Conservation (phyloP, 1,139 yeast genomes). For the Hemisphaericaspora xylanilytica region DNA sequence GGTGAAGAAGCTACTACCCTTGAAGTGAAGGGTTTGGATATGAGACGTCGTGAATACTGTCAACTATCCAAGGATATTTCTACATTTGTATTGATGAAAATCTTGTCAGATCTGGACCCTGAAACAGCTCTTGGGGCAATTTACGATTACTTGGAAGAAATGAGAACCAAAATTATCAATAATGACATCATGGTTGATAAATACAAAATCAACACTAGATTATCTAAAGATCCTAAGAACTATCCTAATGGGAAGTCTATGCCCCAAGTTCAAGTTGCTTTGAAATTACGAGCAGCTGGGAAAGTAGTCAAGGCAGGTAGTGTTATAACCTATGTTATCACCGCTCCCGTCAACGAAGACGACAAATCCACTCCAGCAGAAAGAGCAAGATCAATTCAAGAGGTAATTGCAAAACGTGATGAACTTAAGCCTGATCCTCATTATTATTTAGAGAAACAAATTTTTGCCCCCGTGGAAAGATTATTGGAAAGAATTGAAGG, state of each 20-base stretch:
- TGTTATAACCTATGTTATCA: constrained; percentile 84
- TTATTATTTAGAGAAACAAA: constrained; percentile 83
- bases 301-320: constrained; percentile 85
- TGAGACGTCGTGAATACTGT: constrained; percentile 96
- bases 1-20: constrained; percentile 54
- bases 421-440: constrained; percentile 67
- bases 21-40: constrained; percentile 95
- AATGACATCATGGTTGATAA: constrained; percentile 64
- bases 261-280: constrained; percentile 95
- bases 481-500: constrained; percentile 85
- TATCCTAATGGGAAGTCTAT: constrained; percentile 77
- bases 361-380: constrained; percentile 56
- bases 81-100: constrained; percentile 65
- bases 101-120: constrained; percentile 72
- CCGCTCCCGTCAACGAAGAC: constrained; percentile 34
- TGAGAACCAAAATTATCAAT: constrained; percentile 55
- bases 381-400: constrained; percentile 77
- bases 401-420: constrained; percentile 53
- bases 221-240: constrained; percentile 71
- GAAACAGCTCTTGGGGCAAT: constrained; percentile 74
- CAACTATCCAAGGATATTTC: constrained; percentile 89
- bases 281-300: constrained; percentile 74
- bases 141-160: constrained; percentile 67
- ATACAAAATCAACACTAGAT: constrained; percentile 68
- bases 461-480: constrained; percentile 89